Base-by-base conservation (phyloP, 805 yeast genomes). In the Hanseniaspora meyeri region DNA sequence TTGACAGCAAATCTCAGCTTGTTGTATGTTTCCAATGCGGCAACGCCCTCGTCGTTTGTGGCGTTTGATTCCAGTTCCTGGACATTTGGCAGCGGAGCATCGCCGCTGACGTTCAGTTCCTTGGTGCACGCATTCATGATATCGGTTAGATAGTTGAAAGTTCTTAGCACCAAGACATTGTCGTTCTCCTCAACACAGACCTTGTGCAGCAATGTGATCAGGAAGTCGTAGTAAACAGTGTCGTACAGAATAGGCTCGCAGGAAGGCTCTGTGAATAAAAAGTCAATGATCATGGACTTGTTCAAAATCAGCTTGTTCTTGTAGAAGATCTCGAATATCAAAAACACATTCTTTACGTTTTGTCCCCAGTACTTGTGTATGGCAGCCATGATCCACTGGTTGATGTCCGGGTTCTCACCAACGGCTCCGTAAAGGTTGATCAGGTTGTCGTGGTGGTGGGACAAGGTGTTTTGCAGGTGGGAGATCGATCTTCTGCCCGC, bases 401-500 rank as follows among this genome's bases (percentile, higher is more conserved):
- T 73, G 56, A 72, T 69, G 16, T 66, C 63, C 6, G 63, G 63
- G 14, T 60, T 60, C 32, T 66, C 70, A 19, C 63, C 67, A 43
- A 68, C 51, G 49, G 63, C 65, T 16, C 62, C 65, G 34, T 68
- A 62, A 19, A 70, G 54, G n/a, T 63, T 64, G 55, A 65, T 64
- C 45, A 81, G 62, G 16, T 72, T 68, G 14, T 66, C 69, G 20
- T 64, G 62, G 7, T 75, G 64, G 43, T 73, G 74, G 37, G 66
- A 69, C 47, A 82, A 71, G 70, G 78, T 79, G 43, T 77, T 79
- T 59, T 78, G 79, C 40, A 83, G 82, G 63, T 85, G 89, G 0
- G 91, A 87, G 45, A 90, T 76, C 0, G 97, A 90, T 65, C 97
- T 78, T 49, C 88, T 83, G 14, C 97, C 97, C 58, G 88, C 82